A percentile compares a stretch with the other conserved stretches of the same genome.
Conservation (phyloP, 1,139 yeast species). For the Candida sanyaensis region DNA sequence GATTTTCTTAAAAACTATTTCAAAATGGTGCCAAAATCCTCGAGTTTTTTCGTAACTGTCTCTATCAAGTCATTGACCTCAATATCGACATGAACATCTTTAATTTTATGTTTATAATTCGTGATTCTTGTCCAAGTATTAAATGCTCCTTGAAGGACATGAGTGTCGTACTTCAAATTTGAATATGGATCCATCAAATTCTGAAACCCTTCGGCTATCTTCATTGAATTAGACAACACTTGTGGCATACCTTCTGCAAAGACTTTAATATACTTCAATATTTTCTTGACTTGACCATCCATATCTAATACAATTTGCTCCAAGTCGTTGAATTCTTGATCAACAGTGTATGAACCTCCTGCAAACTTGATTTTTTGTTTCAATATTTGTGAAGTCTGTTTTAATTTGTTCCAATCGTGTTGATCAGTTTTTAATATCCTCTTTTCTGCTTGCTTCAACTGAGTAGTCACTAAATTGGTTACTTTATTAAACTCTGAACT, state of each 20-base stretch:
- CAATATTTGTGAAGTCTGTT: conserved; percentile 32
- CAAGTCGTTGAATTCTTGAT: conserved; percentile 39
- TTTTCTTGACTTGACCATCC: conserved; percentile 4
- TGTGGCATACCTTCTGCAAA: conserved; percentile 16
- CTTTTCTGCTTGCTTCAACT: conserved; percentile 20
- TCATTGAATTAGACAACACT: conserved; percentile 18
- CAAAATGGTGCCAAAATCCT: conserved; percentile 21
- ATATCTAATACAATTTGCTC: conserved; percentile 15
- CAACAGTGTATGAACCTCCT: conserved; percentile 29
- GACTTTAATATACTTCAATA: conserved; percentile 4
- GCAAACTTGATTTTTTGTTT: conserved; percentile 32
- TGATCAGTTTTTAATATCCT: conserved; percentile 15
- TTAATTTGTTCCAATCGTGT: conserved; percentile 29
- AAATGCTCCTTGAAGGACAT: conserved; percentile 10
- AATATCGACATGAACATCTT: conserved; percentile 6
- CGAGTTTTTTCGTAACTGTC: conserved; percentile 18
- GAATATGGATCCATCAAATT: conserved; percentile 31
- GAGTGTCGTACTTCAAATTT: conserved; percentile 14
- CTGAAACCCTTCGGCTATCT: conserved; percentile 20
- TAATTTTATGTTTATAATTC: conserved; percentile 10
- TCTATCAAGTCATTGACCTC: conserved; percentile 7
- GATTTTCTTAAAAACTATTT: conserved; percentile 28
- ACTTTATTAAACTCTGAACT: conserved; percentile 14
- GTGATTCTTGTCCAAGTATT: conserved; percentile 12
- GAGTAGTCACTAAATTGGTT: conserved; percentile 16